Evolutionary conservation across 768 basidiomycete species (phyloP).

Genomic region (Pleurotus cornucopiae): DNA sequence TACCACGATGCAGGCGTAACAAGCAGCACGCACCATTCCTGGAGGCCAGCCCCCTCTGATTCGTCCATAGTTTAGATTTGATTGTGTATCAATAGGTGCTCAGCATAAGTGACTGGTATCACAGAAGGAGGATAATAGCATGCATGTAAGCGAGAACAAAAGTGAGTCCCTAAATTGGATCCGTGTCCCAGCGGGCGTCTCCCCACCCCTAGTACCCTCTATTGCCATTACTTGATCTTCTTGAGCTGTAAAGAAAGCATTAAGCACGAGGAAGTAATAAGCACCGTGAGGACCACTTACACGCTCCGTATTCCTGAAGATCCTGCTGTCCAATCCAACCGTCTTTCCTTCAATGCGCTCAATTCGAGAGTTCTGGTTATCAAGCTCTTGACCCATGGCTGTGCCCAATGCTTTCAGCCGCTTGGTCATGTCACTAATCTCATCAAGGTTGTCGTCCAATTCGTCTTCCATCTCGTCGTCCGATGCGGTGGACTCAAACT

Average conservation of each 20-base stretch:
- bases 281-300: conserved; percentile 34
- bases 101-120: too few relatives aligned
- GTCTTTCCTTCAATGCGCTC: conserved; percentile 78
- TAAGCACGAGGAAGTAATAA: conserved; percentile 4
- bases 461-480: conserved; percentile 97
- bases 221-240: conserved; percentile 44
- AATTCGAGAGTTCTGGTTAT: conserved; percentile 80
- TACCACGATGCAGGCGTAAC: not conserved
- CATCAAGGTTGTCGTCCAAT: conserved; percentile 86
- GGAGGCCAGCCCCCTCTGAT: not conserved
- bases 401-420: conserved; percentile 73
- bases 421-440: conserved; percentile 75
- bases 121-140: not conserved
- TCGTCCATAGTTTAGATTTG: not conserved
- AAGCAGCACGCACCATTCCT: not conserved
- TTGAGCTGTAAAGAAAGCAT: conserved; percentile 43
- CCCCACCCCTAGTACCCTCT: not conserved
- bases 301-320: conserved; percentile 80
- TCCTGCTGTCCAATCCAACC: conserved; percentile 63
- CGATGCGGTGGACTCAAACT: conserved; percentile 86
- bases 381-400: conserved; percentile 86
- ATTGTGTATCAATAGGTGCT: too few relatives aligned
- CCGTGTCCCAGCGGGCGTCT: too few relatives aligned
- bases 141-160: not conserved
- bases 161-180: too few relatives aligned